Base-by-base conservation (phyloP, 345 rosid genomes). In the Microthlaspi erraticum region DNA sequence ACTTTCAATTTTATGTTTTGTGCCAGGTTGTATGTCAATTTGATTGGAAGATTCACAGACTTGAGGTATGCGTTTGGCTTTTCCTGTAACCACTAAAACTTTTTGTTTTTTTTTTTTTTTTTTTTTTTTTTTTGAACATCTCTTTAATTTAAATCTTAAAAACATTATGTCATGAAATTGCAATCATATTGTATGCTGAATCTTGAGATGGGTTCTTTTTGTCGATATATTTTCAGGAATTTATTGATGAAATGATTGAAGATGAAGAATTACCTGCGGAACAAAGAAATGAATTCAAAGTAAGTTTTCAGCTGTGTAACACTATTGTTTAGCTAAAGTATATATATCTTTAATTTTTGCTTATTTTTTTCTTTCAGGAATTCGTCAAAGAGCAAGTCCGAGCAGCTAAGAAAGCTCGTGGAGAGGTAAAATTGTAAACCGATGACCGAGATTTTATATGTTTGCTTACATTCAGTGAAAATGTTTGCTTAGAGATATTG, bases 1-100 rank as follows among this genome's bases (percentile, higher is more conserved):
- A n/a, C n/a, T n/a, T n/a, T n/a, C n/a, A n/a, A n/a, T n/a, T n/a
- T n/a, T n/a, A n/a, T n/a, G n/a, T n/a, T n/a, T 88, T 13, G 99
- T n/a, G 91, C 33, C 88, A 93, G 98, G 83, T 91, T 70, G 77
- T 93, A 13, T 86, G 97, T 60, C 94, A 89, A 67, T 93, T 86
- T 76, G 98, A 93, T 77, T 93, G 98, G 98, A 90, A 85, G 61
- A 11, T 87, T 10, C 97, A 93, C 45, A 90, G 87, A 50, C 77
- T 86, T 68, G 87, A 93, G 86, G 98, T 93, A 74, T 58, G 72
- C 31, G 63, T 57, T 72, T 13, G 23, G 52, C 63, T 55, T 71
- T 53, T 43, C 38, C n/a, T 38, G 43, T 60, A 10, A 13, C 11
- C 3, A 53, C n/a, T 48, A 3, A 38, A 39, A 17, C 51, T 51